Evolutionary conservation across 495 filamentous ascomycete species (phyloP).

Genomic region (Penicillium ochrochloron): DNA sequence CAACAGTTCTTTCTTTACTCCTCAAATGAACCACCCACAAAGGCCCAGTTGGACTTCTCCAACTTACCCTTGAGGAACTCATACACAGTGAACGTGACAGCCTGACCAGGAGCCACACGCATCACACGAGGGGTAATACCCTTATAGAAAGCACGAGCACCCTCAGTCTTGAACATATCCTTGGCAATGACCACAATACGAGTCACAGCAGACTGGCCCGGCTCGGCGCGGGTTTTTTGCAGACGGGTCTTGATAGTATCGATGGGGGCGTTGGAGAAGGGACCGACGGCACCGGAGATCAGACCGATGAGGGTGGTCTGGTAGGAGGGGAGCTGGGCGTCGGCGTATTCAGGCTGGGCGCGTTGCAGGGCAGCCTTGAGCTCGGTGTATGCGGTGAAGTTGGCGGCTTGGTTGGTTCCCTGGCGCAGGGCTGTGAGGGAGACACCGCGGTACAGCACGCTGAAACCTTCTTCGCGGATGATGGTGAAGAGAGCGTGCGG

Average conservation of each 20-base stretch:
- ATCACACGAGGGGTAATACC: constrained; percentile 97
- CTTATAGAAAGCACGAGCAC: constrained; percentile 94
- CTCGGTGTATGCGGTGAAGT: constrained; percentile 98
- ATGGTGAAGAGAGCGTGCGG: constrained; percentile 95
- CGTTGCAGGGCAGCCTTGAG: constrained; percentile 79
- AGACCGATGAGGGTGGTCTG: constrained; percentile 92
- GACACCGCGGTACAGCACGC: constrained; percentile 89
- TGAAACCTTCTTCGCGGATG: constrained; percentile 84
- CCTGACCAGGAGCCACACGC: constrained; percentile 96
- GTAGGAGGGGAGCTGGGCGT: constrained; percentile 73
- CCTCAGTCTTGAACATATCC: constrained; percentile 98
- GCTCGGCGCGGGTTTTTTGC: constrained; percentile 84
- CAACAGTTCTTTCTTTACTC: constrained; percentile 54
- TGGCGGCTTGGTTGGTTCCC: constrained; percentile 96
- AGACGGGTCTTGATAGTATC: constrained; percentile 98
- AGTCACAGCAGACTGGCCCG: constrained; percentile 76
- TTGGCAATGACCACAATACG: constrained; percentile 78
- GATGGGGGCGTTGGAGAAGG: constrained; percentile 94
- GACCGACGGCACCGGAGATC: constrained; percentile 91
- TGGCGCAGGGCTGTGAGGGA: constrained; percentile 91
- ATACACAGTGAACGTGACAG: constrained; percentile 97
- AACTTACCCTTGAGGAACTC: constrained; percentile 86
- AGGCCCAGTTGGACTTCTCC: constrained; percentile 69
- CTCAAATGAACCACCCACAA: constrained; percentile 71
- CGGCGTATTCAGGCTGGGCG: constrained; percentile 64